Evolutionary conservation across 2,329 filamentous ascomycete genomes (phyloP).

Genomic region (Huntiella bhutanensis): DNA sequence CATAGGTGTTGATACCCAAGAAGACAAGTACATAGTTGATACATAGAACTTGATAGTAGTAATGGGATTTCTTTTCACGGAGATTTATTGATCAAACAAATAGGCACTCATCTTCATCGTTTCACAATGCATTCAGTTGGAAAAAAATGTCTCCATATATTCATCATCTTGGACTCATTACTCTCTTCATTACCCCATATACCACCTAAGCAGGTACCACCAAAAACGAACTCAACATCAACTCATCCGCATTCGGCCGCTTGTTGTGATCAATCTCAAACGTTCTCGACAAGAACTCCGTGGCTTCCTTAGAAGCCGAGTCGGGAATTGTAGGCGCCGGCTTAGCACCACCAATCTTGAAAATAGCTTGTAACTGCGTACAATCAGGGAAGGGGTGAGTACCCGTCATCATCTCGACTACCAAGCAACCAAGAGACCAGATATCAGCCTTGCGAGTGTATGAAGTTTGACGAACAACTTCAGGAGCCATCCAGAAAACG

Average conservation of each 20-base stretch:
- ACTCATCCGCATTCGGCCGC: conserved; percentile 76
- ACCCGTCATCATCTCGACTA: conserved; percentile 98
- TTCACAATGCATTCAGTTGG: neutral
- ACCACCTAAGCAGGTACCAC: conserved; percentile 35
- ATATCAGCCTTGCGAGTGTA: conserved; percentile 98
- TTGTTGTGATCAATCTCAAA: conserved; percentile 93
- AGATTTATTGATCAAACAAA: neutral
- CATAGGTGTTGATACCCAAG: neutral
- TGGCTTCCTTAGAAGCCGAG: conserved; percentile 65
- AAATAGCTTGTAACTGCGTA: conserved; percentile 92
- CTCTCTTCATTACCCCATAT: no score
- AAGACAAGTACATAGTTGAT: no score
- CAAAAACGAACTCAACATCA: conserved; percentile 69
- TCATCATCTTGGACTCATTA: no score
- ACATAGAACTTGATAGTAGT: no score
- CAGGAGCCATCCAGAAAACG: conserved; percentile 99
- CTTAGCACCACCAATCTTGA: conserved; percentile 84
- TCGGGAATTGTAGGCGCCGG: conserved; percentile 80
- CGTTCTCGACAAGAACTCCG: conserved; percentile 66
- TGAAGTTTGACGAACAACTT: conserved; percentile 93
- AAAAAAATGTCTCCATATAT: neutral
- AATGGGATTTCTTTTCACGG: neutral
- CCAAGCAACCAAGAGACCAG: conserved; percentile 89
- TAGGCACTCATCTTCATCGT: no score
- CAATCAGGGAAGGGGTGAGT: conserved; percentile 92